phyloP scores from a whole-genome alignment of 1,139 yeast species.

The Yamadazyma mexicana region DNA sequence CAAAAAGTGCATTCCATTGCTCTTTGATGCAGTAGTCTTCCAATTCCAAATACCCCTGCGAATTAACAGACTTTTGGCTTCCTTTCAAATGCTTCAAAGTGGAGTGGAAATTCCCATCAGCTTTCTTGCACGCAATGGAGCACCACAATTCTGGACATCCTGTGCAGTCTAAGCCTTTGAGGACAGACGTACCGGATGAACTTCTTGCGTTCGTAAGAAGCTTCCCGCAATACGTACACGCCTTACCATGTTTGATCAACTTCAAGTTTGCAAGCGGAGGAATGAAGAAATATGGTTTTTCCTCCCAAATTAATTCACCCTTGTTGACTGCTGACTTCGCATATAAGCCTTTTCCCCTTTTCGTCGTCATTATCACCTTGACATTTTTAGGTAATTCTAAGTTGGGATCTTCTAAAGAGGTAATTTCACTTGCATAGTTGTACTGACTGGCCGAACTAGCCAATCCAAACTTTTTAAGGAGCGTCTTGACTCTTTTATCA shows the following conservation, averaged over 20 bases:
- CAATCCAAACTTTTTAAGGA: slow-evolving; percentile 57
- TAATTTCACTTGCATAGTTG: slow-evolving; percentile 54
- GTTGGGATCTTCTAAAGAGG: slow-evolving; percentile 53
- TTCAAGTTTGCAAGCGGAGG: slow-evolving; percentile 72
- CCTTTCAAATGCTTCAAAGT: slow-evolving; percentile 55
- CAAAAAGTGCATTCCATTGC: slow-evolving; percentile 69
- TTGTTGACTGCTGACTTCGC: slow-evolving; percentile 44
- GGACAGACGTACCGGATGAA: slow-evolving; percentile 28
- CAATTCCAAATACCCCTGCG: slow-evolving; percentile 52
- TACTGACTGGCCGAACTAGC: slow-evolving; percentile 35
- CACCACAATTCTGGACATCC: slow-evolving; percentile 77
- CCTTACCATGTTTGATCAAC: slow-evolving; percentile 63
- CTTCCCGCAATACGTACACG: slow-evolving; percentile 80
- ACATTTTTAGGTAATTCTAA: slow-evolving; percentile 49
- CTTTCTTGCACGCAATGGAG: slow-evolving; percentile 57
- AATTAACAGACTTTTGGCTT: slow-evolving; percentile 35
- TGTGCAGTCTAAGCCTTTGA: slow-evolving; percentile 65
- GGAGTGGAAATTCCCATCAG: slow-evolving; percentile 53
- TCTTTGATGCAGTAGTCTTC: slow-evolving; percentile 65
- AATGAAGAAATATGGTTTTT: slow-evolving; percentile 61
- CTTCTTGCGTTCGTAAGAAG: slow-evolving; percentile 41
- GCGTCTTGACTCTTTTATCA: slow-evolving; percentile 54
- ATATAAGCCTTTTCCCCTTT: slow-evolving; percentile 48
- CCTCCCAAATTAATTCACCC: slow-evolving; percentile 60
- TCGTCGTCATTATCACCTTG: slow-evolving; percentile 40